Conservation (phyloP, 140 eudicot species). For the Ambrosia hybrid region DNA sequence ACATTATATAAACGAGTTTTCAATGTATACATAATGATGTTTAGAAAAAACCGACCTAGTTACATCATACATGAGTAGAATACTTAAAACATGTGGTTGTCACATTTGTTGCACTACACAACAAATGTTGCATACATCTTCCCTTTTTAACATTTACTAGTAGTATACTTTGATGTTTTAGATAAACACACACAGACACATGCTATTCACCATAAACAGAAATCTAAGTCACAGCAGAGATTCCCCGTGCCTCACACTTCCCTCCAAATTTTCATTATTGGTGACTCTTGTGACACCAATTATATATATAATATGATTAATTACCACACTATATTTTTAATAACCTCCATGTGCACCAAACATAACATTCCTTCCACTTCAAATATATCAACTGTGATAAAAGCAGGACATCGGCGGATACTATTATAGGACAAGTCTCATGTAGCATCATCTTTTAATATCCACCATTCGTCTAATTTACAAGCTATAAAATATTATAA, state of each 20-base stretch:
- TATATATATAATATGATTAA: neutral
- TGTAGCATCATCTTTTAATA: too few relatives aligned
- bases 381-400: too few relatives aligned
- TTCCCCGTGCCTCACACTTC: conserved; percentile 29
- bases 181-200: neutral
- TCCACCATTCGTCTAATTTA: too few relatives aligned
- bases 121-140: neutral
- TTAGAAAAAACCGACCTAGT: too few relatives aligned
- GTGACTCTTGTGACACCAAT: neutral
- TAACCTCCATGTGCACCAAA: too few relatives aligned
- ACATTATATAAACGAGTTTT: too few relatives aligned
- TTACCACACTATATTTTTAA: neutral
- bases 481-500: too few relatives aligned
- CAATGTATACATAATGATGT: too few relatives aligned
- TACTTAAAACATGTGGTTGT: too few relatives aligned
- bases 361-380: neutral
- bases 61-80: too few relatives aligned
- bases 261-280: conserved; percentile 20
- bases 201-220: neutral
- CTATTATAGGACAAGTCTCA: too few relatives aligned
- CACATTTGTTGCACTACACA: neutral
- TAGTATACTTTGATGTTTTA: neutral
- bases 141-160: neutral
- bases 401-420: too few relatives aligned
- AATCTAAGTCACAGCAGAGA: conserved; percentile 23